phyloP scores from a whole-genome alignment of 2,329 filamentous ascomycete genomes.

The Aspergillus spinulosporus region DNA sequence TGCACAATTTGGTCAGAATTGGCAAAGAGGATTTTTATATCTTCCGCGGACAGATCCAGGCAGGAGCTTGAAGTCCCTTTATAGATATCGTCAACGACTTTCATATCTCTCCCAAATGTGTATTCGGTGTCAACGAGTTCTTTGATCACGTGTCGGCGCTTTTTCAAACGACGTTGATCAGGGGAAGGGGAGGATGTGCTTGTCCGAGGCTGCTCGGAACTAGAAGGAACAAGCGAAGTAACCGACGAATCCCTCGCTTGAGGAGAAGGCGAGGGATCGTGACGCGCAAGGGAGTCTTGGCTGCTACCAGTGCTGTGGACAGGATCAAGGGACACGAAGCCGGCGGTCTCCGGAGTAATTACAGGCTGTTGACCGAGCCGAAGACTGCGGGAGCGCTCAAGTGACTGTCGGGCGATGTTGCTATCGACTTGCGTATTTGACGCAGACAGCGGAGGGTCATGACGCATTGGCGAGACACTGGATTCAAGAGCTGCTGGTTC shows the following conservation, averaged over 20 bases:
- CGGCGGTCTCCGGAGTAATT: constrained; percentile 15
- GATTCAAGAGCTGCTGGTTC: constrained; percentile 25
- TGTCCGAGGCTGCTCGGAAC: constrained; percentile 26
- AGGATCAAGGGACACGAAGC: constrained; percentile 23
- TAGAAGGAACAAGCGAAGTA: constrained; percentile 39
- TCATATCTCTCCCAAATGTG: constrained; percentile 91
- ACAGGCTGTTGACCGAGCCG: constrained; percentile 19
- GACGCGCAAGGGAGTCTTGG: constrained; percentile 37
- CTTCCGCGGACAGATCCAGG: constrained; percentile 75
- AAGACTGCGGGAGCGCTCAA: neutral
- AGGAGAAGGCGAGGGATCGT: constrained; percentile 33
- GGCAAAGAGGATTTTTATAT: constrained; percentile 85
- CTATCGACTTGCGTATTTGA: constrained; percentile 16
- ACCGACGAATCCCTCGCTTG: constrained; percentile 38
- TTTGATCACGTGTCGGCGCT: constrained; percentile 81
- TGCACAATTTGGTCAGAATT: constrained; percentile 88
- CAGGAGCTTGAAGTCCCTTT: constrained; percentile 86
- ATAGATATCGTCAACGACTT: constrained; percentile 96
- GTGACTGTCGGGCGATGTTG: neutral
- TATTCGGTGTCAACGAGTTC: constrained; percentile 93
- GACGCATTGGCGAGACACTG: constrained; percentile 35
- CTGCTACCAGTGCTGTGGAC: constrained; percentile 36
- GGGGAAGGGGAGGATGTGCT: constrained; percentile 36
- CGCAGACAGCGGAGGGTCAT: constrained; percentile 17
- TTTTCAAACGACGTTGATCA: constrained; percentile 62